phyloP scores from a whole-genome alignment of 441 rosid genomes.

The Melastoma candidum region DNA sequence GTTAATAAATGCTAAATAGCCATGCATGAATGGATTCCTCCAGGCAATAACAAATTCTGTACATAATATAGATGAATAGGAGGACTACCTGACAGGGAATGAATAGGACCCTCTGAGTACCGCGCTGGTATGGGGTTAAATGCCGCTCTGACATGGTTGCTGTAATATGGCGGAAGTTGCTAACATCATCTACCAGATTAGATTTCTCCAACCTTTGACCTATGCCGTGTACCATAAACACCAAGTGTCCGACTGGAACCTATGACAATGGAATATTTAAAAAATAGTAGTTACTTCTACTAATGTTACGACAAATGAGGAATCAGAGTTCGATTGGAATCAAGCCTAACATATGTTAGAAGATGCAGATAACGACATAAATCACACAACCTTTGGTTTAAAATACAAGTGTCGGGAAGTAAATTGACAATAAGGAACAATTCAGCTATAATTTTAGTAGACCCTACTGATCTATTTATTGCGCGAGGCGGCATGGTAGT shows the following conservation, averaged over 20 bases:
- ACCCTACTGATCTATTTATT: no score
- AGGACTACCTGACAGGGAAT: conserved; percentile 93
- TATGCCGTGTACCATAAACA: conserved; percentile 98
- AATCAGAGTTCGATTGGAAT: neutral
- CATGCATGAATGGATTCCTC: neutral
- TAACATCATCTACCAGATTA: conserved; percentile 95
- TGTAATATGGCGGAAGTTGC: conserved; percentile 79
- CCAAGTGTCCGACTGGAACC: conserved; percentile 97
- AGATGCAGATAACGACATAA: no score
- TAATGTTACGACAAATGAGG: neutral
- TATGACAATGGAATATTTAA: conserved; percentile 17
- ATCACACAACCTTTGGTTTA: no score
- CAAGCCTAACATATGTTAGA: no score
- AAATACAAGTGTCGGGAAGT: no score
- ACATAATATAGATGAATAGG: neutral
- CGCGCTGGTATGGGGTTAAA: conserved; percentile 63
- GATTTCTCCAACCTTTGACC: conserved; percentile 99
- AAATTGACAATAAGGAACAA: no score
- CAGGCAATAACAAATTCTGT: neutral
- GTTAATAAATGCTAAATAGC: neutral
- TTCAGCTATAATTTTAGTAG: no score
- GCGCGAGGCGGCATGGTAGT: no score
- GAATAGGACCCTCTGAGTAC: conserved; percentile 79
- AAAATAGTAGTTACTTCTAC: no score
- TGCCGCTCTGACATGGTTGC: conserved; percentile 71